Evolutionary conservation across 164 flowering plant genomes (phyloP), one percentile per base, ranked within the genome.

Genomic region (Berberis thunbergii): DNA sequence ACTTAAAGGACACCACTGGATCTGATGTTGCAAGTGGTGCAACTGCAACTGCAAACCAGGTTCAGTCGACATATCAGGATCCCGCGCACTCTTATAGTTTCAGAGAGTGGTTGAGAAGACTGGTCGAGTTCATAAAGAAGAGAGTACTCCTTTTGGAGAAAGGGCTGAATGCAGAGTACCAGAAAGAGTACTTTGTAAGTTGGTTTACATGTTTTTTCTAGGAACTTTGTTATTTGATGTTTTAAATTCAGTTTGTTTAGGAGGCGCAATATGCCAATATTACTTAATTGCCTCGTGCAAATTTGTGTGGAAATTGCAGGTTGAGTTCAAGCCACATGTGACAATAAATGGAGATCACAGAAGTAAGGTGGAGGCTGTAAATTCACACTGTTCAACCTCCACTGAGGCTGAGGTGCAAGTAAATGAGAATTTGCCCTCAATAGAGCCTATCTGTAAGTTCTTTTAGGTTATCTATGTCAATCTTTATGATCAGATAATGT

Each of bases 111-210:
- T 97, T 89, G 84, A 77, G 97, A 79, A 81, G 89, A 65, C 85
- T 82, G 70, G 97, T 91, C 60, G 99, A 95, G 67, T 95, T 83
- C 70, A 73, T 95, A 57, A 95, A 91, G 75, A 95, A 88, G 70
- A 79, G 99, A 70, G 97, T 91, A 49, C 84, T 85, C 49, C 96
- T 95, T 49, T 72, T 95, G 78, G 97, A 95, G 72, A 95, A 88
- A 73, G 96, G 77, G 52, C 82, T 88, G 49, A 82, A 79, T 67
- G 81, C 83, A 53, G 99, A 95, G 74, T 81, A 78, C 72, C 87
- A 84, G 70, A 86, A 84, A 69, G 80, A 69, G 67, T 74, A 56
- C 69, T 86, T 63, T 72, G 98, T 94, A 78, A 88, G 98, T 78
- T 64, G 41, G 58, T 52, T 39, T 59, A 8, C 13, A 54, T 39